These are phyloP conservation scores for Beauveria sp. DNA, from an alignment of 2,329 filamentous ascomycete species.

Conservation along the genomic window DNA sequence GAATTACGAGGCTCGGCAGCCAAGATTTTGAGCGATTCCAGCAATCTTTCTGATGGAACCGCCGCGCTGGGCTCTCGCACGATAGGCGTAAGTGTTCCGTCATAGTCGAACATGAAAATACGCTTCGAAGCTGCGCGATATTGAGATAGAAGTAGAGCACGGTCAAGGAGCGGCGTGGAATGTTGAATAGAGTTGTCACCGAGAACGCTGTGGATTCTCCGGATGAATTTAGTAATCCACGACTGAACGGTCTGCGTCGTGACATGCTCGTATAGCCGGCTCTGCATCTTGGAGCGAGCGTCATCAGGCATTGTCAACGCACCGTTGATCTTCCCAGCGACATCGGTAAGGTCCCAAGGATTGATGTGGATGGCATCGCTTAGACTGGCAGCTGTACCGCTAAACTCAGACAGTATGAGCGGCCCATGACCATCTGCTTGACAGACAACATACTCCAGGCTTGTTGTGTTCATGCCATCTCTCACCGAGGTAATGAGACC, in stretches of 20 bases:
- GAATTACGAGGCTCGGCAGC: constrained; percentile 74
- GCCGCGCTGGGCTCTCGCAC: constrained; percentile 86
- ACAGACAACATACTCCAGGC: constrained; percentile 87
- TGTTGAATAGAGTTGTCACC: constrained; percentile 67
- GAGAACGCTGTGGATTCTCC: constrained; percentile 71
- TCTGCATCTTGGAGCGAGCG: constrained; percentile 61
- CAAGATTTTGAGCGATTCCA: constrained; percentile 70
- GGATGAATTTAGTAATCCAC: constrained; percentile 77
- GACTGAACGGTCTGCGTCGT: constrained; percentile 76
- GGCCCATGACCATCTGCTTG: constrained; percentile 82
- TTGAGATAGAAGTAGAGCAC: constrained; percentile 59
- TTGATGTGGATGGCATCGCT: constrained; percentile 90
- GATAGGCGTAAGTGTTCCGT: constrained; percentile 92
- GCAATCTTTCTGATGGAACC: constrained; percentile 76
- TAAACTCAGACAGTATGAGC: constrained; percentile 92
- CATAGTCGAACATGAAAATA: constrained; percentile 98
- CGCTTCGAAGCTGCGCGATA: constrained; percentile 72
- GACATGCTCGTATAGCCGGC: constrained; percentile 73
- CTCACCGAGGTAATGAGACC: constrained; percentile 92
- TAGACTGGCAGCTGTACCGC: constrained; percentile 81
- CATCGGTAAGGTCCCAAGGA: constrained; percentile 82
- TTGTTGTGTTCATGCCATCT: constrained; percentile 97
- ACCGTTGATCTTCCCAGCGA: constrained; percentile 74
- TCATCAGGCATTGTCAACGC: constrained; percentile 69
- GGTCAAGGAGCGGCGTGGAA: constrained; percentile 76